Base-by-base conservation (phyloP, 345 rosid genomes). In the Eucalyptus tenuipes region DNA sequence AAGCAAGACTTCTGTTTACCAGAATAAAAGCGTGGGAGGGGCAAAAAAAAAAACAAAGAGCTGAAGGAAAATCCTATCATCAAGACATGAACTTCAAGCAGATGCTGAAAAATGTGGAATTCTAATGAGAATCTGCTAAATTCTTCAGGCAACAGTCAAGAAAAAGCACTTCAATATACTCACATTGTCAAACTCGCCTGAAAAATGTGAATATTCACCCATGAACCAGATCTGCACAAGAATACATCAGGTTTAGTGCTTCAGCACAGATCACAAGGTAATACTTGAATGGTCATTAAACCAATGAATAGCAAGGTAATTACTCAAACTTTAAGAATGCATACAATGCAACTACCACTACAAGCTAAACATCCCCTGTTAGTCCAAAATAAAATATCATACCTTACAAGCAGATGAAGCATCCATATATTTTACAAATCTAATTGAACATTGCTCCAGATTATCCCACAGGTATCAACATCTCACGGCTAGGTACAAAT, bases 151-250 rank as follows among this genome's bases (percentile, higher is more conserved):
- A 52, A 33, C 81, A 17, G 45, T 71, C 13, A 71, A 71, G 81
- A 71, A 37, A 33, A 71, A 71, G 81, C 47, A 20, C 59, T 52
- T 45, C 45, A 88, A 88, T 82, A 86, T 64, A 40, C 97, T 92
- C 92, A 96, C 98, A 89, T 91, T 96, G 87, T 96, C 97, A 87
- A 96, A 95, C 88, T 95, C 98, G 87, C 90, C 93, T 8, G 97
- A 94, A 71, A 96, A 94, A 86, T 96, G 97, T 85, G 96, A 95
- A 90, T 95, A 93, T 89, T 94, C 95, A 31, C 98, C 94, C 98
- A 94, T 96, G 89, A 96, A 94, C 94, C 94, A 91, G 87, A 96
- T 90, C 98, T 96, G 82, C 91, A 95, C 59, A 93, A 86, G 24
- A 88, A 92, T 87, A 90, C 49, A 87, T 66, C 85, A 81, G 45